Evolutionary conservation across 495 filamentous ascomycete genomes (phyloP).

Genomic region (Umbilicaria muhlenbergii): DNA sequence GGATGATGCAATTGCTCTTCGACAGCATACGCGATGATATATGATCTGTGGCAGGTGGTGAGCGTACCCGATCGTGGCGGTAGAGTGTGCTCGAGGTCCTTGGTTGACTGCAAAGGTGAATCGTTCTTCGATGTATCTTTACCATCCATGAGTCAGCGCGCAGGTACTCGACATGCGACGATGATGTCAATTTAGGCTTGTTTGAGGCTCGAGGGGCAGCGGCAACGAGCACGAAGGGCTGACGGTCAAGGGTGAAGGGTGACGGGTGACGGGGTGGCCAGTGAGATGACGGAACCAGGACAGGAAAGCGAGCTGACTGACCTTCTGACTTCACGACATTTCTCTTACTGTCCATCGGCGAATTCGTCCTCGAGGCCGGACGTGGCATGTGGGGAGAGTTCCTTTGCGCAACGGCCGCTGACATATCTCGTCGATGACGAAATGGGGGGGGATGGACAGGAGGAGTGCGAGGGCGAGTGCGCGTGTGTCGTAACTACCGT

Average conservation of each 20-base stretch:
- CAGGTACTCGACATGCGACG: constrained; percentile 3
- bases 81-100: constrained; percentile 4
- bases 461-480: neutral
- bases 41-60: neutral
- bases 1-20: neutral
- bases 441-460: constrained; percentile 2
- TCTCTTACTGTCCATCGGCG: constrained; percentile 38
- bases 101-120: constrained; percentile 5
- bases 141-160: constrained; percentile 4
- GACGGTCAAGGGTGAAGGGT: constrained; percentile 1
- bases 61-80: constrained; percentile 16
- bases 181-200: constrained; percentile 10
- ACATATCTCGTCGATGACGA: constrained; percentile 19
- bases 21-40: neutral
- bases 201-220: constrained; percentile 5
- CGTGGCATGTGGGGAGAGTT: constrained; percentile 21
- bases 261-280: neutral
- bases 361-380: constrained; percentile 17
- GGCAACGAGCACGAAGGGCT: neutral
- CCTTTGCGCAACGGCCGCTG: constrained; percentile 30
- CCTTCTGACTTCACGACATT: constrained; percentile 28
- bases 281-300: constrained; percentile 16
- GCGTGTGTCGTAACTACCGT: too few species aligned
- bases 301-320: constrained; percentile 16
- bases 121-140: constrained; percentile 10